Conservation (phyloP, 345 rosid species). For the rapeseed (Brassica napus) region Da-Ae NC_063442.1:40754501-40755000, state of each 20-base stretch:
- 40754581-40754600: slow-evolving; percentile 16
- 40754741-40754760: not conserved
- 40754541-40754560: not conserved
- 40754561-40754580: slow-evolving; percentile 9
- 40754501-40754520: slow-evolving; percentile 83
- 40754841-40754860: slow-evolving; percentile 96
- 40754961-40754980: not conserved
- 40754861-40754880: slow-evolving; percentile 83
- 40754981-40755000: not conserved
- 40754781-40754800: slow-evolving; percentile 43
- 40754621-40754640: slow-evolving; percentile 93
- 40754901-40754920: not conserved
- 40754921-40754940: not conserved
- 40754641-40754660: slow-evolving; percentile 95
- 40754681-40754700: slow-evolving; percentile 95
- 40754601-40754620: slow-evolving; percentile 60
- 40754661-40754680: slow-evolving; percentile 94
- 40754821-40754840: slow-evolving; percentile 99
- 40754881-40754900: slow-evolving; percentile 52
- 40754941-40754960: not conserved
- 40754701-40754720: slow-evolving; percentile 46
- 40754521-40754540: slow-evolving; percentile 69
- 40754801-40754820: slow-evolving; percentile 95
- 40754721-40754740: slow-evolving; percentile 2
- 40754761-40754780: not conserved